phyloP scores from a whole-genome alignment of 352 stramenopile species.

The Pelagophyceae sp. region DNA sequence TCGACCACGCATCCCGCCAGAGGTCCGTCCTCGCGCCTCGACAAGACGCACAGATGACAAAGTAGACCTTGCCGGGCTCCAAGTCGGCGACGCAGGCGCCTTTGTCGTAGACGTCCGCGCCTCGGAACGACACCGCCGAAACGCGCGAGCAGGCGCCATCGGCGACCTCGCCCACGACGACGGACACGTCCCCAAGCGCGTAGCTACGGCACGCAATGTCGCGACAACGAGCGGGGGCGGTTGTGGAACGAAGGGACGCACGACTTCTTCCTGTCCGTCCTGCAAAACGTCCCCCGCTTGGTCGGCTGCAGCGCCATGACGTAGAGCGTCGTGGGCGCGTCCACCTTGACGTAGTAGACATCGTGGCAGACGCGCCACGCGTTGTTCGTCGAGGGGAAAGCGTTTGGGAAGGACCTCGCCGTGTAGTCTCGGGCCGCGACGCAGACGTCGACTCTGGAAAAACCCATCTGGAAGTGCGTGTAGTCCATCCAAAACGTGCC shows the following conservation, averaged over 20 bases:
- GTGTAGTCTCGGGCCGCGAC: slow-evolving; percentile 43
- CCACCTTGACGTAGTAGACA: slow-evolving; percentile 28
- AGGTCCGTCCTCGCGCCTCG: background rate
- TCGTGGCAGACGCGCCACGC: slow-evolving; percentile 38
- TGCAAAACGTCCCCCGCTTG: slow-evolving; percentile 36
- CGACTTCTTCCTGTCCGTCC: slow-evolving; percentile 45
- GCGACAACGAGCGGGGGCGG: too few relatives aligned
- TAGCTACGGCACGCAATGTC: too few relatives aligned
- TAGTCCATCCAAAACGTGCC: slow-evolving; percentile 44
- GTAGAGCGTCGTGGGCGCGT: slow-evolving; percentile 39
- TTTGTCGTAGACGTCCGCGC: background rate
- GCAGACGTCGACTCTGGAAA: slow-evolving; percentile 49
- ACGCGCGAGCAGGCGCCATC: slow-evolving; percentile 6
- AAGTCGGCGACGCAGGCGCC: background rate
- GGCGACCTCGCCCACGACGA: slow-evolving; percentile 36
- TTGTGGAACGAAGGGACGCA: too few relatives aligned
- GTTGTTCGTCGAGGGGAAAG: slow-evolving; percentile 45
- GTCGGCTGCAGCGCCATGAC: slow-evolving; percentile 51
- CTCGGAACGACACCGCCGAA: background rate
- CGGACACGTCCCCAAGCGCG: slow-evolving; percentile 45
- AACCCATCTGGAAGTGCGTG: slow-evolving; percentile 44
- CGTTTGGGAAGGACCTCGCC: slow-evolving; percentile 40
- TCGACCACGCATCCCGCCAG: too few relatives aligned
- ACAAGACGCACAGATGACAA: background rate
- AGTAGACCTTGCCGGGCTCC: background rate